A percentile compares a stretch with the other conserved stretches of the same genome.
Evolutionary conservation across 352 stramenopile genomes (phyloP).

Genomic region (Globisporangium iwayamae): DNA sequence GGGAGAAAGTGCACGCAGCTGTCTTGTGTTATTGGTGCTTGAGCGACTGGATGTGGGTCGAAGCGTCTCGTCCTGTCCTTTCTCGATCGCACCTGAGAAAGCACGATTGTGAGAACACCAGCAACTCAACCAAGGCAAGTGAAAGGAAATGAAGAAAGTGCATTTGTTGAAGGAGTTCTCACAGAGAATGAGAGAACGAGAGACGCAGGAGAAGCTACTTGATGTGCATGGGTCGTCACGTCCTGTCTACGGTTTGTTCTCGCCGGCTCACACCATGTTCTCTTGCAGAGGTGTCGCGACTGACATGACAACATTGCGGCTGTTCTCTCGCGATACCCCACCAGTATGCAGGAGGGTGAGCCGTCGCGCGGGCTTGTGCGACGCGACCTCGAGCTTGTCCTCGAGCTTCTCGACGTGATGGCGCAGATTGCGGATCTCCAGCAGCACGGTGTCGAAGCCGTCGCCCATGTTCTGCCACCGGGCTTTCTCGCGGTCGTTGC

Average conservation of each 20-base stretch:
- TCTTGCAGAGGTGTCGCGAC: slow-evolving; percentile 14
- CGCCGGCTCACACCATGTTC: slow-evolving; percentile 11
- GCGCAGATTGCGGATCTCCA: slow-evolving; percentile 43
- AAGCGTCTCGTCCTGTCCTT: slow-evolving; percentile 3
- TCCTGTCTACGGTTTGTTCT: slow-evolving; percentile 9
- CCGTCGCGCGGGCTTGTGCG: slow-evolving; percentile 30
- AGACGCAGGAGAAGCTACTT: background rate
- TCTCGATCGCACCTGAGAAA: background rate
- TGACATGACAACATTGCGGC: slow-evolving; percentile 9
- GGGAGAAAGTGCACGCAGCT: background rate
- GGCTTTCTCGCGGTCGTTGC: slow-evolving; percentile 25
- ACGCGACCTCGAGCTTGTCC: slow-evolving; percentile 44
- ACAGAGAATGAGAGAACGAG: background rate
- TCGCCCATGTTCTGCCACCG: slow-evolving; percentile 34
- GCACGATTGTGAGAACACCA: background rate
- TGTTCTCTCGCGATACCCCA: slow-evolving; percentile 20
- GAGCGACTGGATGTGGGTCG: background rate
- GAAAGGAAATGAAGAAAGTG: slow-evolving; percentile 7
- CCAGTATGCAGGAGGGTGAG: slow-evolving; percentile 20
- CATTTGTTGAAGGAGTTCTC: slow-evolving; percentile 4
- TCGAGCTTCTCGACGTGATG: slow-evolving; percentile 47
- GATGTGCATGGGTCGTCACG: background rate
- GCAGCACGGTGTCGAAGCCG: slow-evolving; percentile 32
- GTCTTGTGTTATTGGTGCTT: background rate
- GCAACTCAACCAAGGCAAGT: background rate